A percentile compares a stretch with the other conserved stretches of the same genome.
These are phyloP conservation scores for Linum trigynum DNA, from an alignment of 345 rosid species.

Conservation along the genomic window DNA sequence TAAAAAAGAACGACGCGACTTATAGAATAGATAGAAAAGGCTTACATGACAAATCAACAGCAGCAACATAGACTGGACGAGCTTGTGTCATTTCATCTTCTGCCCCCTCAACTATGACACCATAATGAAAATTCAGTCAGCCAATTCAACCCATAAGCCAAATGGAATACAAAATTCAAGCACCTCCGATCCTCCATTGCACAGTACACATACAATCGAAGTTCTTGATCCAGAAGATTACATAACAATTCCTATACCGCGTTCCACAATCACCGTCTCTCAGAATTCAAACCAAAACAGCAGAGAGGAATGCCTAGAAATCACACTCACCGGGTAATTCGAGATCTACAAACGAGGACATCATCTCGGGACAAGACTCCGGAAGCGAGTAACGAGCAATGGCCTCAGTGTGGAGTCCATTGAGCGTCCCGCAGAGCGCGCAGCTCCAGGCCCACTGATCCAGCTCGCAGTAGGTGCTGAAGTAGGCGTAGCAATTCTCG, in stretches of 20 bases:
- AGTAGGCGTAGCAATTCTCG: constrained; percentile 90
- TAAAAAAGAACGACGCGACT: background rate
- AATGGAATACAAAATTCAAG: background rate
- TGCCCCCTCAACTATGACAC: constrained; percentile 51
- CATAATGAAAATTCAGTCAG: background rate
- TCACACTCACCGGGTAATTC: constrained; percentile 56
- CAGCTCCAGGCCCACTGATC: constrained; percentile 99
- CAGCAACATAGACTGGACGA: constrained; percentile 91
- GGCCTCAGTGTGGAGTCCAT: constrained; percentile 62
- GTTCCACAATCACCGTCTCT: background rate
- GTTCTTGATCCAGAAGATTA: background rate
- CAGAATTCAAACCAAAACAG: background rate
- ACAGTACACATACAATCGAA: background rate
- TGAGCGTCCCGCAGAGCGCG: constrained; percentile 83
- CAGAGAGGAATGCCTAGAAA: background rate
- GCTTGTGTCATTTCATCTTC: constrained; percentile 74
- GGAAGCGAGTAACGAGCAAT: constrained; percentile 75
- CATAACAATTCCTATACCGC: background rate
- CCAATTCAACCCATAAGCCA: background rate
- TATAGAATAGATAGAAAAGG: constrained; percentile 5
- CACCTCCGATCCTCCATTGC: background rate
- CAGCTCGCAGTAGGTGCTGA: constrained; percentile 82
- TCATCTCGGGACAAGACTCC: constrained; percentile 74
- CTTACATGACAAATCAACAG: constrained; percentile 88
- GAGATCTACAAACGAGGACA: constrained; percentile 89